Percentiles rank a stretch among this genome's conserved stretches.
Conservation (phyloP, 2,329 filamentous ascomycete genomes). For the Beauveria asiatica region DNA sequence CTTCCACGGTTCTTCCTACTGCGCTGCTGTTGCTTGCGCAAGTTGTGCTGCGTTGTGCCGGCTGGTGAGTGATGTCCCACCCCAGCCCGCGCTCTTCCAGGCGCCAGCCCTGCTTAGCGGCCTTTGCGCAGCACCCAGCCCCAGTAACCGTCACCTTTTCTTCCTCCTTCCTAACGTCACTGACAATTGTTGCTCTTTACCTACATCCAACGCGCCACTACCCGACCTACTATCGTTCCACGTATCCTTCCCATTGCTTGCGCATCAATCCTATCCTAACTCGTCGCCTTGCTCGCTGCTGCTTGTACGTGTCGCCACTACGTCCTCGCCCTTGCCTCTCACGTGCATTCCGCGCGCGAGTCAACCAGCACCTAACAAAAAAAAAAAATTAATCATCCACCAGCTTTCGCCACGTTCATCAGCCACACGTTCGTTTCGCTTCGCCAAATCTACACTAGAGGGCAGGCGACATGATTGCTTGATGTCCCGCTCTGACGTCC, state of each 20-base stretch:
- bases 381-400: slow-evolving; percentile 16
- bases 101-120: slow-evolving; percentile 5
- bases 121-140: slow-evolving; percentile 2
- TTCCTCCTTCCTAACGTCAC: slow-evolving; percentile 7
- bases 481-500: slow-evolving; percentile 3
- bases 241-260: background rate
- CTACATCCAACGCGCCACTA: slow-evolving; percentile 6
- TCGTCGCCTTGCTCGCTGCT: background rate
- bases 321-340: background rate
- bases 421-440: slow-evolving; percentile 31
- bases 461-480: slow-evolving; percentile 7
- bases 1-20: background rate
- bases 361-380: slow-evolving; percentile 2
- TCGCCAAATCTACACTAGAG: slow-evolving; percentile 14
- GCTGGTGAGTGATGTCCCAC: slow-evolving; percentile 1
- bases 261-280: background rate
- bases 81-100: background rate
- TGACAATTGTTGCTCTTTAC: slow-evolving; percentile 7
- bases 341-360: slow-evolving; percentile 8
- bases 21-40: background rate
- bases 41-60: background rate
- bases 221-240: background rate
- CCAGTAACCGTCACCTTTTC: slow-evolving; percentile 9
- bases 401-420: slow-evolving; percentile 37
- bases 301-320: background rate